Conservation (phyloP, 2,329 filamentous ascomycete genomes). For the Colletotrichum tanaceti region DNA sequence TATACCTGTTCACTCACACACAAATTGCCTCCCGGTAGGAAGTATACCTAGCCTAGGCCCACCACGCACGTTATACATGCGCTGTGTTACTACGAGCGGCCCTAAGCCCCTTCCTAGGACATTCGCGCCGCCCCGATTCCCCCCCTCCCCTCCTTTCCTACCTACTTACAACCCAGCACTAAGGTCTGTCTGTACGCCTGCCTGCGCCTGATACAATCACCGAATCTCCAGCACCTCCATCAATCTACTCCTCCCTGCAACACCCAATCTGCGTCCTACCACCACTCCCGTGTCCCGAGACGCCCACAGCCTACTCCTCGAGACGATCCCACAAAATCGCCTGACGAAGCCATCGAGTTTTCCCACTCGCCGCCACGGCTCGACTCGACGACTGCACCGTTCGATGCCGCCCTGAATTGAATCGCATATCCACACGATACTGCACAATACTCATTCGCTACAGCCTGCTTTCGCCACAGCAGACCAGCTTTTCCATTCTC, state of each 20-base stretch:
- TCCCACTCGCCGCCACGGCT: not conserved
- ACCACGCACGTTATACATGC: not conserved
- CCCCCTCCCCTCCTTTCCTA: slow-evolving; percentile 23
- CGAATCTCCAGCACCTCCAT: slow-evolving; percentile 21
- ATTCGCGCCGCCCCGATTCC: slow-evolving; percentile 8
- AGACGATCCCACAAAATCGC: slow-evolving; percentile 3
- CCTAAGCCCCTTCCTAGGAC: slow-evolving; percentile 19
- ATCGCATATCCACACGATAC: not conserved
- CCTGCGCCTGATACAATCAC: slow-evolving; percentile 10
- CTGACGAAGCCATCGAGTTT: not conserved
- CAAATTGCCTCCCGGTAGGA: not conserved
- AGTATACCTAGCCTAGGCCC: not conserved
- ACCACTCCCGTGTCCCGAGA: slow-evolving; percentile 19
- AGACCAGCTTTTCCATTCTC: not conserved
- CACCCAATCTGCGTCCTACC: not conserved
- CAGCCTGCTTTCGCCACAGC: not conserved
- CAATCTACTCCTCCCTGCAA: slow-evolving; percentile 34
- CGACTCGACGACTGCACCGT: not conserved
- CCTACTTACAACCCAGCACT: no score
- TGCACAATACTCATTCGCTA: not conserved
- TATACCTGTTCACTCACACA: not conserved
- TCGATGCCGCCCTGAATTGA: not conserved
- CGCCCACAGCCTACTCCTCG: not conserved
- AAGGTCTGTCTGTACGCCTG: not conserved
- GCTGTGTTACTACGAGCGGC: slow-evolving; percentile 10